phyloP scores from a whole-genome alignment of 1,284 basidiomycete species.

The Trametes hirsuta region DNA sequence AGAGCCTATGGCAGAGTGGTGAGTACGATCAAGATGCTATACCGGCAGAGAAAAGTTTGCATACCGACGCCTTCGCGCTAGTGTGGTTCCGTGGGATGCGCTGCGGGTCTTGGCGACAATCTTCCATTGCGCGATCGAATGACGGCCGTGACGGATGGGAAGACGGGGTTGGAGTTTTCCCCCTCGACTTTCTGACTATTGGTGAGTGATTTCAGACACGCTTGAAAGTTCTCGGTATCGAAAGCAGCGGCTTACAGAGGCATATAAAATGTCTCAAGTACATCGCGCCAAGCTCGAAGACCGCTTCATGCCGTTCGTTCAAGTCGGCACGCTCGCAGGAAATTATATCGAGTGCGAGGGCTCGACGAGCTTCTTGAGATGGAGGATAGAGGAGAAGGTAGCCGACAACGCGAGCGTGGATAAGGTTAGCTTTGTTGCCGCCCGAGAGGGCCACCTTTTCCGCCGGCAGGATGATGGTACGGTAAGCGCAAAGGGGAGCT shows the following conservation, averaged over 20 bases:
- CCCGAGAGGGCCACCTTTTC: conserved; percentile 1
- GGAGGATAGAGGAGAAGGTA: conserved; percentile 5
- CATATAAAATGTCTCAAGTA: conserved; percentile 3
- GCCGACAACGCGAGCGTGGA: conserved; percentile 3
- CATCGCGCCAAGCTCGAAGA: conserved; percentile 6
- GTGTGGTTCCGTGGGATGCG: not conserved
- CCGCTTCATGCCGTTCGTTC: not conserved
- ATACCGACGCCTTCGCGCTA: not conserved
- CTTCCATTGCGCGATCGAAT: not conserved
- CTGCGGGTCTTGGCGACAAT: not conserved
- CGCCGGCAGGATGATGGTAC: not conserved
- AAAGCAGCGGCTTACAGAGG: not conserved
- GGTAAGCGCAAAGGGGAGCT: not conserved
- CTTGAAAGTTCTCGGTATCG: not conserved
- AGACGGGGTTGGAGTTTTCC: conserved; percentile 1
- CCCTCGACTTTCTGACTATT: conserved; percentile 1
- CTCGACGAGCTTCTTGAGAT: not conserved
- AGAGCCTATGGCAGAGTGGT: conserved; percentile 27
- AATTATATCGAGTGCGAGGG: not conserved
- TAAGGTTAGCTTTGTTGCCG: not conserved
- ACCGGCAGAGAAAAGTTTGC: not conserved
- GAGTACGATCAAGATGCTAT: not conserved
- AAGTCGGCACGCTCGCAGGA: not conserved
- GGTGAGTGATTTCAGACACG: not conserved
- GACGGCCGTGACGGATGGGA: not conserved